Conservation (phyloP, 2,329 filamentous ascomycete species). For the Cladosporium halotolerans region DNA sequence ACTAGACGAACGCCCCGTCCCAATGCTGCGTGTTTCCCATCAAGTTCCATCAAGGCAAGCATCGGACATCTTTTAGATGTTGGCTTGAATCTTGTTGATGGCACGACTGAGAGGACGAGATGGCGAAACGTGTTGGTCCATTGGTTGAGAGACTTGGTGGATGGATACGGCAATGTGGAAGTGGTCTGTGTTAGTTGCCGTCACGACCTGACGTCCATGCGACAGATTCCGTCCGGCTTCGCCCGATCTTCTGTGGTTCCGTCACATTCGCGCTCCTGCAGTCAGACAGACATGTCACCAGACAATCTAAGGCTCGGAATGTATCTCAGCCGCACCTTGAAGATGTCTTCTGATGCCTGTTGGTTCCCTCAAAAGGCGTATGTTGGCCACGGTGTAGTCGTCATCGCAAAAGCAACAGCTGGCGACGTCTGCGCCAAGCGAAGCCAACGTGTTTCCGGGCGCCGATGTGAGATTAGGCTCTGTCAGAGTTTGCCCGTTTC, state of each 20-base stretch:
- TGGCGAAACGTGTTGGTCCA: not conserved
- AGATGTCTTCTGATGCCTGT: not conserved
- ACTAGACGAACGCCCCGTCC: constrained; percentile 4
- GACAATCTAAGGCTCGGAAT: not conserved
- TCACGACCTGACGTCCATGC: constrained; percentile 11
- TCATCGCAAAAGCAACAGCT: not conserved
- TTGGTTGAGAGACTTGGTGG: constrained; percentile 7
- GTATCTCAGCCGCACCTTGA: not conserved
- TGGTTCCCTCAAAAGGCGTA: not conserved
- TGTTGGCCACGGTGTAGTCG: constrained; percentile 4
- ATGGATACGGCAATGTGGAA: constrained; percentile 11
- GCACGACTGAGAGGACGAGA: too few species aligned
- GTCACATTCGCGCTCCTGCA: constrained; percentile 5
- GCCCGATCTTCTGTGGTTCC: not conserved
- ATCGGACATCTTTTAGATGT: too few species aligned
- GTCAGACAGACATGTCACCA: constrained; percentile 2
- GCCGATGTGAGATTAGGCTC: constrained; percentile 9
- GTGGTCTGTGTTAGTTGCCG: constrained; percentile 13
- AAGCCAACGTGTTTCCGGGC: constrained; percentile 6
- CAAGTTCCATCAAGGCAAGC: not conserved
- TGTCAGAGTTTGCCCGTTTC: constrained; percentile 4
- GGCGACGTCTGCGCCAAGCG: constrained; percentile 8
- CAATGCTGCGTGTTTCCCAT: not conserved
- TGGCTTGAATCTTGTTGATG: too few species aligned
- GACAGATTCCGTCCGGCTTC: constrained; percentile 7